phyloP scores from a whole-genome alignment of 2,329 filamentous ascomycete species.

The Cadophora sp. region DNA sequence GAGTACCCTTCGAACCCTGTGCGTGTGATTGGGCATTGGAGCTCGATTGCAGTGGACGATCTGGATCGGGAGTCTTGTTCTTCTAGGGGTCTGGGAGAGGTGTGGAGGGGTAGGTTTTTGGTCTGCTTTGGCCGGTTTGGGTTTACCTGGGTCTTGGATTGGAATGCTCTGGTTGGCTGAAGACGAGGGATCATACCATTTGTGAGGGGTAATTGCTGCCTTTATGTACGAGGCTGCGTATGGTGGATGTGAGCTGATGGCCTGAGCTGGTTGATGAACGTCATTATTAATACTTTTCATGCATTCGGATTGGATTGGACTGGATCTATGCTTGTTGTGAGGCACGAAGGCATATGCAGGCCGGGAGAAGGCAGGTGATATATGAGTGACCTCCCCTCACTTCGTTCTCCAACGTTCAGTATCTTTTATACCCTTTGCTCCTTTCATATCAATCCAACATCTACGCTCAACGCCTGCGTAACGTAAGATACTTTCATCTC shows the following conservation, averaged over 20 bases:
- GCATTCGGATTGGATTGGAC: background rate
- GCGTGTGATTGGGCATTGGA: constrained; percentile 6
- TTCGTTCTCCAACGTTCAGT: no score
- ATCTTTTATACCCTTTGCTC: background rate
- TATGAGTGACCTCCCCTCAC: constrained; percentile 11
- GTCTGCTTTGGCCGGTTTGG: constrained; percentile 15
- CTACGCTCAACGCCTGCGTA: background rate
- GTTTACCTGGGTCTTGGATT: background rate
- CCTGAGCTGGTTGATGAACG: constrained; percentile 17
- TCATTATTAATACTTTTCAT: constrained; percentile 27
- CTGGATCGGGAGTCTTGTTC: constrained; percentile 21
- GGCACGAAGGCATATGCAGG: constrained; percentile 5
- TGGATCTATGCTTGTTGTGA: background rate
- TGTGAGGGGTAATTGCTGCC: constrained; percentile 21
- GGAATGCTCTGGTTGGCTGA: constrained; percentile 15
- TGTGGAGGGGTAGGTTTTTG: constrained; percentile 23
- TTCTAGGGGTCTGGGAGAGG: constrained; percentile 16
- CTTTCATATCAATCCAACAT: background rate
- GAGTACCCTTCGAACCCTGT: constrained; percentile 13
- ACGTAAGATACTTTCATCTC: background rate
- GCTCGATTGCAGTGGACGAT: constrained; percentile 20
- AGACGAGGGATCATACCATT: constrained; percentile 21
- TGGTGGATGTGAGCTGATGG: constrained; percentile 11
- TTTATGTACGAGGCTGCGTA: constrained; percentile 19
- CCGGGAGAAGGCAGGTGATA: constrained; percentile 6